These are phyloP conservation scores for Bidens hawaiensis DNA, from an alignment of 140 eudicot species.

Conservation along the genomic window DNA sequence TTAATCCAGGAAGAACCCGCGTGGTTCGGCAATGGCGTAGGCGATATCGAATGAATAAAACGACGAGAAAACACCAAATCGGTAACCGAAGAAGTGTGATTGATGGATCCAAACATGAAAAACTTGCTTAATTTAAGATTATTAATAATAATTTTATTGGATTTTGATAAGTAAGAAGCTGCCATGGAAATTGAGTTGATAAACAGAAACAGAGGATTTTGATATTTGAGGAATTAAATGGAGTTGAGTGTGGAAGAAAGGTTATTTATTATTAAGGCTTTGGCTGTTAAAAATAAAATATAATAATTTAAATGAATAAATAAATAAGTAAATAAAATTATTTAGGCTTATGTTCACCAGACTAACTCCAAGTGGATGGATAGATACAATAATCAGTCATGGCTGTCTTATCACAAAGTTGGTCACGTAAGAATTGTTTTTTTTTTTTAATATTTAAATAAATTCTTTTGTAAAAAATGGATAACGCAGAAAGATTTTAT, in stretches of 20 bases:
- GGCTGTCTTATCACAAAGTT: background rate
- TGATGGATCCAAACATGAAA: background rate
- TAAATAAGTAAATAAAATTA: too few relatives aligned
- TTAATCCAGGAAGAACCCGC: background rate
- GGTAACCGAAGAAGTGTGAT: conserved; percentile 2
- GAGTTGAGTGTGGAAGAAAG: background rate
- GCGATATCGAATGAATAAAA: conserved; percentile 13
- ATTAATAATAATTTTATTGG: conserved; percentile 11
- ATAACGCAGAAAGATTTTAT: too few relatives aligned
- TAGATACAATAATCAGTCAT: background rate
- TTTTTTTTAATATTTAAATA: too few relatives aligned
- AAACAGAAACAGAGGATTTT: conserved; percentile 4
- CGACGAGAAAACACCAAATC: conserved; percentile 1
- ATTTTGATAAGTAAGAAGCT: conserved; percentile 20
- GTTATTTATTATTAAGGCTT: too few relatives aligned
- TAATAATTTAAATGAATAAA: too few relatives aligned
- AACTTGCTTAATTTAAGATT: conserved; percentile 13
- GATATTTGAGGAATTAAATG: background rate
- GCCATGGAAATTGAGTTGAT: conserved; percentile 20
- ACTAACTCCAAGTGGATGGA: background rate
- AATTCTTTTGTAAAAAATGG: too few relatives aligned
- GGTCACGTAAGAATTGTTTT: background rate
- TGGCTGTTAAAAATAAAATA: too few relatives aligned
- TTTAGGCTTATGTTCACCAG: background rate
- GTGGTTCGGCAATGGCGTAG: conserved; percentile 3